A percentile compares a stretch with the other conserved stretches of the same genome.
These are phyloP conservation scores for Histomonas meleagridis DNA, from an alignment of 208 protist genomes.

Conservation along the genomic window DNA sequence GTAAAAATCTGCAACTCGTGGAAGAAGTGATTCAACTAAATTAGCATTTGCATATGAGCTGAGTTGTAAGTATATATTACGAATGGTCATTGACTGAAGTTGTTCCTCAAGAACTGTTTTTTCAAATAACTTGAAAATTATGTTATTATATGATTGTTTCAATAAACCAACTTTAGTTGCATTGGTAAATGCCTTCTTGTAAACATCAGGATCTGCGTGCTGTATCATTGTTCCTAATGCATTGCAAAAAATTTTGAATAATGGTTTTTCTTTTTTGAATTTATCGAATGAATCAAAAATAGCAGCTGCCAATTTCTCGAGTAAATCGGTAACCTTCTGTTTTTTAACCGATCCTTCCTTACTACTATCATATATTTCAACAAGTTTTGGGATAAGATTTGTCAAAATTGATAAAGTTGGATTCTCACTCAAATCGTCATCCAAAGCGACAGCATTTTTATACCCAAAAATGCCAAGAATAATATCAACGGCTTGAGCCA, in stretches of 20 bases:
- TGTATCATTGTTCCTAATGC: neutral
- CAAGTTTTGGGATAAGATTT: neutral
- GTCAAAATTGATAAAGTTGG: neutral
- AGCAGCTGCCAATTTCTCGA: neutral
- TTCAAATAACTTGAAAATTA: neutral
- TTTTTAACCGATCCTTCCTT: neutral
- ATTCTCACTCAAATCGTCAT: neutral
- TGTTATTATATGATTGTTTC: neutral
- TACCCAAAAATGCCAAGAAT: neutral
- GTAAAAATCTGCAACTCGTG: neutral
- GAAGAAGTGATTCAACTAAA: neutral
- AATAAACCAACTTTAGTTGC: neutral
- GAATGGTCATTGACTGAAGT: neutral
- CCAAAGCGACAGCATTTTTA: neutral
- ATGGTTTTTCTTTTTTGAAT: neutral
- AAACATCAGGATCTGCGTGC: neutral
- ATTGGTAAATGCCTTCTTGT: neutral
- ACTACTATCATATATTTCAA: neutral
- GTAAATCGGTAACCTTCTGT: neutral
- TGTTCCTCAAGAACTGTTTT: neutral
- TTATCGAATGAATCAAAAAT: conserved; percentile 26
- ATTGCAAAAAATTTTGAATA: neutral
- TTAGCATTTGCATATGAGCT: neutral
- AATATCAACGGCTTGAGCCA: neutral
- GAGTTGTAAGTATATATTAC: no score